A percentile compares a stretch with the other conserved stretches of the same genome.
Conservation (phyloP, 2,329 filamentous ascomycete species). For the Lasiodiplodia sp. region DNA sequence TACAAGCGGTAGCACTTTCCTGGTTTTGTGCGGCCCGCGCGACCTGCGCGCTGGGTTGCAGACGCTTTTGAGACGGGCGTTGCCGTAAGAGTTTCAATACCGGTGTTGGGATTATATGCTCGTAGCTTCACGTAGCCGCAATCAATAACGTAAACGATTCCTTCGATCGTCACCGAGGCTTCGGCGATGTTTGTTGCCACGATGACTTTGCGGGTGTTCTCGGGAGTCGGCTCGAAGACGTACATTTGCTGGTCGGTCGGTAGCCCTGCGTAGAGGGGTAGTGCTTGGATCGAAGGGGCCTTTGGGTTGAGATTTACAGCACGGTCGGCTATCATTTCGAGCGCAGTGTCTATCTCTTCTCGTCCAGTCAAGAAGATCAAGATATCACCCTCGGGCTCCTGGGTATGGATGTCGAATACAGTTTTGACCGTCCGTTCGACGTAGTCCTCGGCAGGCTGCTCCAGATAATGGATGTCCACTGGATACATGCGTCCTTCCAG, state of each 20-base stretch:
- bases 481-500: conserved; percentile 88
- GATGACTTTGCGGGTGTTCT: conserved; percentile 87
- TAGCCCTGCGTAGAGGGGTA: conserved; percentile 89
- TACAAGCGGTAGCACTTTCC: conserved; percentile 96
- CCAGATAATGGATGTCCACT: conserved; percentile 84
- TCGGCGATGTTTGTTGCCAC: conserved; percentile 96
- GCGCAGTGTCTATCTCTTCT: conserved; percentile 85
- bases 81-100: conserved; percentile 86
- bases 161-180: conserved; percentile 92
- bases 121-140: conserved; percentile 90
- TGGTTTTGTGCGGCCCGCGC: conserved; percentile 85
- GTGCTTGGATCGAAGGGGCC: conserved; percentile 67
- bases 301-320: conserved; percentile 68
- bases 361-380: conserved; percentile 90
- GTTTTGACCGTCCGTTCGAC: conserved; percentile 82
- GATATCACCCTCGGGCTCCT: conserved; percentile 84
- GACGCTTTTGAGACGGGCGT: conserved; percentile 88
- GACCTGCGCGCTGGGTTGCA: conserved; percentile 87
- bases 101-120: conserved; percentile 81
- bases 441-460: conserved; percentile 83
- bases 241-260: conserved; percentile 93
- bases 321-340: conserved; percentile 80
- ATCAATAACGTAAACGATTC: conserved; percentile 90
- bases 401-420: conserved; percentile 84
- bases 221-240: conserved; percentile 84